Conservation (phyloP, 371 early-diverging fungal genomes). For the Entomophthora muscae region DNA sequence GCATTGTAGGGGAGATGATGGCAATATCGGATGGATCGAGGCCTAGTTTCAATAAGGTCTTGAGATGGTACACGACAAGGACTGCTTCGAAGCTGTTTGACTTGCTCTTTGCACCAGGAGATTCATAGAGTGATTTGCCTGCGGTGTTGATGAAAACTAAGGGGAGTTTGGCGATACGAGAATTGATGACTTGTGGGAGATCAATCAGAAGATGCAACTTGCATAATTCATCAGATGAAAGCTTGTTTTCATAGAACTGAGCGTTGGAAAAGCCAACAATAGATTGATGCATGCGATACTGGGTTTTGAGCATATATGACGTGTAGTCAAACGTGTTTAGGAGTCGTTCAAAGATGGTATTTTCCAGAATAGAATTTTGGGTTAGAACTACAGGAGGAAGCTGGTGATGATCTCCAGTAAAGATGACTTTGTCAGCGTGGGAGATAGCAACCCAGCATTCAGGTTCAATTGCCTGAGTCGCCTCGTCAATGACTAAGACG, state of each 20-base stretch:
- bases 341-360: slow-evolving; percentile 56
- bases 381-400: slow-evolving; percentile 68
- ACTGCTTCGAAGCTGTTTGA: slow-evolving; percentile 36
- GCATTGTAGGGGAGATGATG: slow-evolving; percentile 79
- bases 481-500: slow-evolving; percentile 86
- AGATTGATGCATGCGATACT: slow-evolving; percentile 75
- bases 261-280: slow-evolving; percentile 65
- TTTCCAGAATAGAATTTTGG: slow-evolving; percentile 18
- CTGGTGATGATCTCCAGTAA: slow-evolving; percentile 92
- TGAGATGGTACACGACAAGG: slow-evolving; percentile 37
- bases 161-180: slow-evolving; percentile 29
- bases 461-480: slow-evolving; percentile 71
- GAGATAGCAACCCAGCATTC: slow-evolving; percentile 84
- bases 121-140: slow-evolving; percentile 38
- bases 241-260: slow-evolving; percentile 34
- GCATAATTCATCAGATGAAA: slow-evolving; percentile 50
- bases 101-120: slow-evolving; percentile 19
- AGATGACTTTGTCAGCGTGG: slow-evolving; percentile 58
- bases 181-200: slow-evolving; percentile 26
- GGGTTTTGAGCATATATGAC: slow-evolving; percentile 51
- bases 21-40: slow-evolving; percentile 44
- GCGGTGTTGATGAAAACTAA: slow-evolving; percentile 60
- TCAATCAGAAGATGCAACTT: slow-evolving; percentile 40
- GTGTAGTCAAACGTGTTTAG: slow-evolving; percentile 27
- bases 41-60: slow-evolving; percentile 37